Conservation (phyloP, 2,329 filamentous ascomycete species). For the Colletotrichum kahawae region DNA sequence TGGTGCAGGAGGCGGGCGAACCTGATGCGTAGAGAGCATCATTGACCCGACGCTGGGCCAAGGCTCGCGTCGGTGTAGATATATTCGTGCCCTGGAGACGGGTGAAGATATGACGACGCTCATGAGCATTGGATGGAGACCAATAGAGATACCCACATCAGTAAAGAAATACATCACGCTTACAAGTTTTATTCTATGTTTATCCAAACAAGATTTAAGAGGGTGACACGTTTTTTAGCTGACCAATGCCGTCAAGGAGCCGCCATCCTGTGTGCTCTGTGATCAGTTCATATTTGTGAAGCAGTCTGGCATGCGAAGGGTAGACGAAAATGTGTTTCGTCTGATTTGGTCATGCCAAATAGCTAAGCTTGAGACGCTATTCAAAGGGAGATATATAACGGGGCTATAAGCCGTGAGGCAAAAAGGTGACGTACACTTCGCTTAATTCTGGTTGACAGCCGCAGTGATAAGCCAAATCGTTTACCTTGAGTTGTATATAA, state of each 20-base stretch:
- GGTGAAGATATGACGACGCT: not conserved
- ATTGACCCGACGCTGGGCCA: not conserved
- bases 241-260: rapidly evolving
- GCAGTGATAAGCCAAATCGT: too few relatives aligned
- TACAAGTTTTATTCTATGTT: not conserved
- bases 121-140: not conserved
- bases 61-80: too few relatives aligned
- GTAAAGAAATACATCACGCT: not conserved
- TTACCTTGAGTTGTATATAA: too few relatives aligned
- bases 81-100: not conserved
- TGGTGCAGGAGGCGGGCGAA: constrained; percentile 29
- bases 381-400: too few relatives aligned
- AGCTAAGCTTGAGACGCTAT: too few relatives aligned
- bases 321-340: too few relatives aligned
- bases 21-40: not conserved
- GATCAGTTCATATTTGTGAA: not conserved
- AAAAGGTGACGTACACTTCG: too few relatives aligned
- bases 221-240: not conserved
- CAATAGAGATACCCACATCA: constrained; percentile 14
- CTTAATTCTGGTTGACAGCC: too few relatives aligned
- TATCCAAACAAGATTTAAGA: not conserved
- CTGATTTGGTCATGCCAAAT: too few relatives aligned
- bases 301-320: not conserved
- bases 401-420: too few relatives aligned
- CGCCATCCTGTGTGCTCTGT: not conserved